Evolutionary conservation across 805 yeast genomes (phyloP).

Genomic region (Candida tibetensis): DNA sequence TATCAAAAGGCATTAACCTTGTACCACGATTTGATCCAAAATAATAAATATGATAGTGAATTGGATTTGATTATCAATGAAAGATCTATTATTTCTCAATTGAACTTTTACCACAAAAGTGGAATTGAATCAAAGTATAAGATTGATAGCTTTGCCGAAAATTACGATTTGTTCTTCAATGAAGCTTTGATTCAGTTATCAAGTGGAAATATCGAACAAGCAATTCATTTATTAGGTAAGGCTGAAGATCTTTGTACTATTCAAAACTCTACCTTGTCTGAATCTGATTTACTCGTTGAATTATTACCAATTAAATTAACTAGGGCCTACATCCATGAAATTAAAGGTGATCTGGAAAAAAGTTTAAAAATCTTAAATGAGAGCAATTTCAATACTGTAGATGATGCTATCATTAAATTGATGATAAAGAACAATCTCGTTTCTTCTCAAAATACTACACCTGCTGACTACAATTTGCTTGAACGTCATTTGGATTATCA

Average conservation of each 20-base stretch:
- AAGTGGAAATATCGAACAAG: constrained; percentile 33
- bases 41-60: constrained; percentile 40
- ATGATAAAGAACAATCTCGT: constrained; percentile 45
- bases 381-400: constrained; percentile 26
- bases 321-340: constrained; percentile 51
- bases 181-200: constrained; percentile 50
- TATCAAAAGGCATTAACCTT: constrained; percentile 40
- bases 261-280: constrained; percentile 38
- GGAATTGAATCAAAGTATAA: constrained; percentile 2
- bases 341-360: constrained; percentile 28
- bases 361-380: constrained; percentile 36
- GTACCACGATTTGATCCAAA: constrained; percentile 42
- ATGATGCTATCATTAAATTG: constrained; percentile 40
- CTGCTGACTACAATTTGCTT: constrained; percentile 17
- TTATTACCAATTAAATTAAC: constrained; percentile 61
- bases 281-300: constrained; percentile 49
- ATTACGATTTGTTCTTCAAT: constrained; percentile 61
- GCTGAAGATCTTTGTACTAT: constrained; percentile 45
- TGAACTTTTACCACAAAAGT: constrained; percentile 15
- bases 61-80: constrained; percentile 62
- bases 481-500: constrained; percentile 34
- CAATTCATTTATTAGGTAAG: constrained; percentile 43
- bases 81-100: constrained; percentile 62
- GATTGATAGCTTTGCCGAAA: constrained; percentile 3
- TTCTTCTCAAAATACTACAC: constrained; percentile 17